Evolutionary conservation across 1,139 yeast genomes (phyloP).

Genomic region (Zygosaccharomyces sapae): DNA sequence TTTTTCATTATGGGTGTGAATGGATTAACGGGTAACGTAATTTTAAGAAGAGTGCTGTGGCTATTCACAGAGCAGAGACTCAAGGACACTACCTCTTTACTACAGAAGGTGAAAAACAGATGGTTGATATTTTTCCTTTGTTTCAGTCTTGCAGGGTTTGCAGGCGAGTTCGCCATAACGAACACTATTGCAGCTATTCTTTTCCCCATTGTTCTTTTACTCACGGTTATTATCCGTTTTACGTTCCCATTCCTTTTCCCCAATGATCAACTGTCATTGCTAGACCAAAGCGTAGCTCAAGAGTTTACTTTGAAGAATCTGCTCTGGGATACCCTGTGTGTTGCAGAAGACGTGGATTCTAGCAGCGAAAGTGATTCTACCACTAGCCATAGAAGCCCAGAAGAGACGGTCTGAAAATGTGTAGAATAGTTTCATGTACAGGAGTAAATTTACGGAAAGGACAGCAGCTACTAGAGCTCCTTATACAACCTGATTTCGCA

Average conservation of each 20-base stretch:
- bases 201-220: slow-evolving; percentile 79
- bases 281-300: slow-evolving; percentile 53
- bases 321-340: slow-evolving; percentile 23
- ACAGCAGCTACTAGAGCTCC: not conserved
- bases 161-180: slow-evolving; percentile 79
- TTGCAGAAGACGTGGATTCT: not conserved
- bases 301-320: slow-evolving; percentile 39
- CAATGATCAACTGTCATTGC: slow-evolving; percentile 49
- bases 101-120: slow-evolving; percentile 39
- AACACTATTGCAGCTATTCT: slow-evolving; percentile 90
- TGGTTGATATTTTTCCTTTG: slow-evolving; percentile 56
- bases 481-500: not conserved
- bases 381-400: not conserved
- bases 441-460: not conserved
- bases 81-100: slow-evolving; percentile 35
- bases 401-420: not conserved
- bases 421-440: not conserved
- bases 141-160: slow-evolving; percentile 63
- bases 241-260: slow-evolving; percentile 63
- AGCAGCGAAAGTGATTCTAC: not conserved
- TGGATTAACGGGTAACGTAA: slow-evolving; percentile 65
- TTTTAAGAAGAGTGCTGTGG: slow-evolving; percentile 60
- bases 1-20: slow-evolving; percentile 90
- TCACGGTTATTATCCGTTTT: slow-evolving; percentile 57
- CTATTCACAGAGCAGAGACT: slow-evolving; percentile 54